Conservation (phyloP, 2,329 filamentous ascomycete species). For the Talaromyces sp. region DNA sequence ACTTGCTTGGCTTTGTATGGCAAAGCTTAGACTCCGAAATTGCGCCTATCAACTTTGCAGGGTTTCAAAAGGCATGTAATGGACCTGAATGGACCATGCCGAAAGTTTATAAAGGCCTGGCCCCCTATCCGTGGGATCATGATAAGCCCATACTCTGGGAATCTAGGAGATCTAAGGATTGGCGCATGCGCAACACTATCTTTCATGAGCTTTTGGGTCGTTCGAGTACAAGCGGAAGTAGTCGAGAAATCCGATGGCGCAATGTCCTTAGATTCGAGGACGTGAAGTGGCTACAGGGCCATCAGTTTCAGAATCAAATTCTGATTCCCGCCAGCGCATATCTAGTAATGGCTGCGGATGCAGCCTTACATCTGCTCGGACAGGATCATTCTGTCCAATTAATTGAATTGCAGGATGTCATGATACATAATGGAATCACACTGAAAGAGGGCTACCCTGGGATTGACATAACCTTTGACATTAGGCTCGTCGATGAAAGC, state of each 20-base stretch:
- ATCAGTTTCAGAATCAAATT: constrained; percentile 24
- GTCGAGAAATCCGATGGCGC: constrained; percentile 24
- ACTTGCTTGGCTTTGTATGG: constrained; percentile 20
- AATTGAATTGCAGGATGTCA: constrained; percentile 19
- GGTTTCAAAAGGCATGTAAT: constrained; percentile 7
- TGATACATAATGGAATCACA: constrained; percentile 10
- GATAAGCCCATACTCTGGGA: constrained; percentile 39
- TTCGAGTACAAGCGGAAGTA: constrained; percentile 18
- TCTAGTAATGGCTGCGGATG: constrained; percentile 24
- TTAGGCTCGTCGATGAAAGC: not conserved
- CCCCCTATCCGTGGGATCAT: constrained; percentile 47
- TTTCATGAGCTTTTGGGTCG: constrained; percentile 24
- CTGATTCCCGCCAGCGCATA: constrained; percentile 25
- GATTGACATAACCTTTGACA: not conserved
- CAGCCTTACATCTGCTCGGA: constrained; percentile 9
- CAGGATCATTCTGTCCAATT: constrained; percentile 8
- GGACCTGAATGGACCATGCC: not conserved
- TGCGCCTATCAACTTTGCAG: constrained; percentile 14
- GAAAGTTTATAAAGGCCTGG: constrained; percentile 23
- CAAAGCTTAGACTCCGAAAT: constrained; percentile 14
- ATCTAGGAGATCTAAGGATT: constrained; percentile 36
- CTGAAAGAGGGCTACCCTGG: constrained; percentile 1
- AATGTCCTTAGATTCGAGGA: constrained; percentile 27
- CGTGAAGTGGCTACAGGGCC: constrained; percentile 31
- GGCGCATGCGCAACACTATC: constrained; percentile 32